These are phyloP conservation scores for Taxillus chinensis DNA, from an alignment of 164 flowering plant species.

Conservation along the genomic window DNA sequence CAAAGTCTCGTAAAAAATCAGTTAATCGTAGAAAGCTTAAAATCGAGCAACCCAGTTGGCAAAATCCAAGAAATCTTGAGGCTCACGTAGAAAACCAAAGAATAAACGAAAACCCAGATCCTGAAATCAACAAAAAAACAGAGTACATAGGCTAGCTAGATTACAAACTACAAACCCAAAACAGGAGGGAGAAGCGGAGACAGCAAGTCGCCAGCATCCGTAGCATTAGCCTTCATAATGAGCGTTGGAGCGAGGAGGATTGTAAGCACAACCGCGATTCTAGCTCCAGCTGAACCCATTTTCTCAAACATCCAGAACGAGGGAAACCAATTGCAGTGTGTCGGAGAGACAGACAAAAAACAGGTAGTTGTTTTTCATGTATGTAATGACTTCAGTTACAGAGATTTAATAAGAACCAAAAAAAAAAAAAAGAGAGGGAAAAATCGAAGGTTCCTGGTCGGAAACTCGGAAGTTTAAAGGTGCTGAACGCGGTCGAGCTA, in stretches of 20 bases:
- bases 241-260: neutral
- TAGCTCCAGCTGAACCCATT: neutral
- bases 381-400: neutral
- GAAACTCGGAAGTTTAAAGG: neutral
- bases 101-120: neutral
- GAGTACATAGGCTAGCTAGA: too few species aligned
- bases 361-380: neutral
- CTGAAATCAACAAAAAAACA: neutral
- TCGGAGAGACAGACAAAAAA: too few species aligned
- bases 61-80: too few species aligned
- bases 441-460: neutral
- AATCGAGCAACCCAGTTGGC: too few species aligned
- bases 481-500: neutral
- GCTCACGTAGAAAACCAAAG: neutral
- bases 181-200: slow-evolving; percentile 1
- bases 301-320: neutral
- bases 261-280: neutral
- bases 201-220: neutral
- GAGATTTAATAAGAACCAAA: neutral
- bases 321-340: neutral
- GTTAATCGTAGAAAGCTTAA: too few species aligned
- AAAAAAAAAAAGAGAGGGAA: too few species aligned
- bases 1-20: too few species aligned
- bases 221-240: neutral
- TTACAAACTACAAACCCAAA: neutral